phyloP scores from a whole-genome alignment of 148 eudicot genomes.

The Rhododendron williamsianum region DNA sequence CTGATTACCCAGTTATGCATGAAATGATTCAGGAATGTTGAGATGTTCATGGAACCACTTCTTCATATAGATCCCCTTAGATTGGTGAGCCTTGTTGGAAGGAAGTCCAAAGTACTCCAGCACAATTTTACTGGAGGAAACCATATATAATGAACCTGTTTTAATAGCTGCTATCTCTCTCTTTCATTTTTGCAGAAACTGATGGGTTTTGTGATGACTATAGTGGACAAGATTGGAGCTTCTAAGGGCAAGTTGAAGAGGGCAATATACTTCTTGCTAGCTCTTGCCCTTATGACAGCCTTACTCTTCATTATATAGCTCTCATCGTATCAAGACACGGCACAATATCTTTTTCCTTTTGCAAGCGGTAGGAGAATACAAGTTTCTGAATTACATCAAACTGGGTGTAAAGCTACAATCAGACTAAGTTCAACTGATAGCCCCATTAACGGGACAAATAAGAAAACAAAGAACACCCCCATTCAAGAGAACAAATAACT shows the following conservation, averaged over 20 bases:
- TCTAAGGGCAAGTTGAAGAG: slow-evolving; percentile 15
- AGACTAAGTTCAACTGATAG: neutral
- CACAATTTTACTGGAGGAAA: neutral
- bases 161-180: neutral
- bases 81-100: slow-evolving; percentile 30
- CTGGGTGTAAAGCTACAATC: neutral
- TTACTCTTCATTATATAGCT: slow-evolving; percentile 20
- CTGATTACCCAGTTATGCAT: neutral
- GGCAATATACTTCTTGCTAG: slow-evolving; percentile 19
- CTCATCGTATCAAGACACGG: neutral
- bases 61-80: slow-evolving; percentile 43
- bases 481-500: neutral
- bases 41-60: slow-evolving; percentile 68
- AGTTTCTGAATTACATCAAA: neutral
- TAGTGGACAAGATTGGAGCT: slow-evolving; percentile 22
- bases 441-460: too few relatives aligned
- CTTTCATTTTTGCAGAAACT: slow-evolving; percentile 28
- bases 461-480: too few relatives aligned
- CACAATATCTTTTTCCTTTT: neutral
- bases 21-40: slow-evolving; percentile 48
- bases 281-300: slow-evolving; percentile 19
- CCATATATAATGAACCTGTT: neutral
- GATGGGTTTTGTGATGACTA: slow-evolving; percentile 17
- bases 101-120: neutral
- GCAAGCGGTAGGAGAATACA: neutral